phyloP scores from a whole-genome alignment of 768 basidiomycete species.

The Boletus pseudopeckii region DNA sequence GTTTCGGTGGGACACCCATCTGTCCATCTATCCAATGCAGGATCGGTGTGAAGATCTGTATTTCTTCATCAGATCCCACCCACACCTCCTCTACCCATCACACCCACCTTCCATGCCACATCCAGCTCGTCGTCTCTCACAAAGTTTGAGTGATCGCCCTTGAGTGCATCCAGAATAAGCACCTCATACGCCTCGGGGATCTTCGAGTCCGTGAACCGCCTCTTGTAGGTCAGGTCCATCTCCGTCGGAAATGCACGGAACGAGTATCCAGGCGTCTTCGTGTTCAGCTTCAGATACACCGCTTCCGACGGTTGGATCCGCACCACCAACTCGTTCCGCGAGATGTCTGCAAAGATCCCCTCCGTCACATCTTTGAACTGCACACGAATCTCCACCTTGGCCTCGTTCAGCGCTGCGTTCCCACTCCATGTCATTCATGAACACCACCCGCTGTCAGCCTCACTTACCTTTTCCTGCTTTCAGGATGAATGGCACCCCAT shows the following conservation, averaged over 20 bases:
- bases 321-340: slow-evolving; percentile 95
- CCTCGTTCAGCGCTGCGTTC: slow-evolving; percentile 84
- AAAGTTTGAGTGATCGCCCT: slow-evolving; percentile 99
- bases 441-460: slow-evolving; percentile 1
- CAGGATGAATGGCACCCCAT: slow-evolving; percentile 97
- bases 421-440: slow-evolving; percentile 9
- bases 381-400: slow-evolving; percentile 96
- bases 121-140: slow-evolving; percentile 97
- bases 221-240: slow-evolving; percentile 98
- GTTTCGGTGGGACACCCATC: slow-evolving; percentile 62
- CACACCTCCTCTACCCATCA: background rate
- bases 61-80: slow-evolving; percentile 3
- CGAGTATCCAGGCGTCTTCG: slow-evolving; percentile 88
- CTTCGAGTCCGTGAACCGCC: slow-evolving; percentile 82
- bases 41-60: slow-evolving; percentile 88
- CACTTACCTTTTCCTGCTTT: slow-evolving; percentile 93
- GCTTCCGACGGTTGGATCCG: slow-evolving; percentile 97
- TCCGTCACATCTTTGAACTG: slow-evolving; percentile 98
- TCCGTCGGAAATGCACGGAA: slow-evolving; percentile 92
- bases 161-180: slow-evolving; percentile 91
- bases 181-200: slow-evolving; percentile 98
- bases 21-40: slow-evolving; percentile 93
- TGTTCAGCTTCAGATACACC: slow-evolving; percentile 95
- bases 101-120: slow-evolving; percentile 89
- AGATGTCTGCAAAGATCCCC: slow-evolving; percentile 95